Percentiles rank a stretch among this genome's conserved stretches.
Conservation (phyloP, 192 early-diverging fungal genomes). For the Mortierella antarctica region DNA sequence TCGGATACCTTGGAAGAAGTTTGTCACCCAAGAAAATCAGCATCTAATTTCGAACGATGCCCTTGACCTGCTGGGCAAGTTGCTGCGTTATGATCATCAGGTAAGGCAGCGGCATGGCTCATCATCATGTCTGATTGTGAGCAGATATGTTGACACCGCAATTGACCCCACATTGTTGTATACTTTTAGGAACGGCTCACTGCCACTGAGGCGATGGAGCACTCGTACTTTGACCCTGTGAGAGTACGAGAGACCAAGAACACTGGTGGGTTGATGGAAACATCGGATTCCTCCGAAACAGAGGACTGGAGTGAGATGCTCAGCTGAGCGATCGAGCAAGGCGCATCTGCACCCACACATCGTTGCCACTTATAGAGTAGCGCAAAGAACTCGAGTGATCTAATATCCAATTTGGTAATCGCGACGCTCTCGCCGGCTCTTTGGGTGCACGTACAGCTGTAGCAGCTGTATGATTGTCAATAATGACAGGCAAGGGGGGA, state of each 20-base stretch:
- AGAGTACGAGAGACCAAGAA: not conserved
- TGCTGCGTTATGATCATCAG: conserved; percentile 78
- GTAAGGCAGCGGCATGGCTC: not conserved
- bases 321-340: not conserved
- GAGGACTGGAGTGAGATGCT: conserved; percentile 42
- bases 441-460: too few species aligned
- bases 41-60: conserved; percentile 85
- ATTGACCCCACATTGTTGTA: not conserved
- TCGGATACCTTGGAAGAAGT: conserved; percentile 88
- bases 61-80: conserved; percentile 89
- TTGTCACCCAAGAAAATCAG: conserved; percentile 87
- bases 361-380: not conserved
- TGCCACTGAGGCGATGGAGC: conserved; percentile 87
- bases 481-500: too few species aligned
- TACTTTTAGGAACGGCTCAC: conserved; percentile 76
- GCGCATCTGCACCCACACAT: too few species aligned
- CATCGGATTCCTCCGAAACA: conserved; percentile 24
- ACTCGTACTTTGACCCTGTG: conserved; percentile 74
- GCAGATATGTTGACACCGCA: not conserved
- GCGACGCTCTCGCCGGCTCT: too few species aligned
- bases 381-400: not conserved
- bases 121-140: not conserved
- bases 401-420: too few species aligned
- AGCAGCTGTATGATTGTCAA: too few species aligned
- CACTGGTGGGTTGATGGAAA: not conserved